Evolutionary conservation across 345 rosid species (phyloP).

Genomic region (Citropsis articulata): DNA sequence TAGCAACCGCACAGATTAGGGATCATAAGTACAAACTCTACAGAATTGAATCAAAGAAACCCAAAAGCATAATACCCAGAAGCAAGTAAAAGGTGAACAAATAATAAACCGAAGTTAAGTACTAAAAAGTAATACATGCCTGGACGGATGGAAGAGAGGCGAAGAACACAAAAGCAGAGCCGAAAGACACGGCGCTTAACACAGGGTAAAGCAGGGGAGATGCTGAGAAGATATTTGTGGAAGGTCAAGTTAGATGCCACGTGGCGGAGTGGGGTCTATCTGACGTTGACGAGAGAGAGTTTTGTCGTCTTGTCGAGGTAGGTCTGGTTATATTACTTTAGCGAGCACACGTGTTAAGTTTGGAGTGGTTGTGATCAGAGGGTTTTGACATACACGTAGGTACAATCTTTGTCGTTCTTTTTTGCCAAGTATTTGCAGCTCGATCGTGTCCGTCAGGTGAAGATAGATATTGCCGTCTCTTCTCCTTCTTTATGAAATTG

Average conservation of each 20-base stretch:
- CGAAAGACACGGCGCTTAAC: background rate
- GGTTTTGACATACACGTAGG: background rate
- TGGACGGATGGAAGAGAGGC: conserved; percentile 4
- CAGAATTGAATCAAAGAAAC: background rate
- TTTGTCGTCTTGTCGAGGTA: background rate
- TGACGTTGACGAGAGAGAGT: conserved; percentile 1
- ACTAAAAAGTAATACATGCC: conserved; percentile 10
- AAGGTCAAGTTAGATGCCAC: conserved; percentile 14
- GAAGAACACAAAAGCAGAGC: background rate
- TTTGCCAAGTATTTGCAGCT: background rate
- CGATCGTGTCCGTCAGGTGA: background rate
- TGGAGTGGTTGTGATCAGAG: conserved; percentile 1
- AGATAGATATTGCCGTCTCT: background rate
- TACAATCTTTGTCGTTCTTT: background rate
- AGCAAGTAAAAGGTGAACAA: background rate
- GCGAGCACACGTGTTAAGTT: background rate
- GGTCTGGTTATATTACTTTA: background rate
- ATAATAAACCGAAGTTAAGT: background rate
- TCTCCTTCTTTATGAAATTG: background rate
- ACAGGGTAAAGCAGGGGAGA: conserved; percentile 5
- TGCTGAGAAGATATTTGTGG: conserved; percentile 25
- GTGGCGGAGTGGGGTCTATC: conserved; percentile 8
- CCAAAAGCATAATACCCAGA: background rate
- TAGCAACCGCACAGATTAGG: background rate
- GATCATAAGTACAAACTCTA: background rate